phyloP scores from a whole-genome alignment of 202 grass and related monocot genomes.

The Dendrocalamus latiflorus region DNA sequence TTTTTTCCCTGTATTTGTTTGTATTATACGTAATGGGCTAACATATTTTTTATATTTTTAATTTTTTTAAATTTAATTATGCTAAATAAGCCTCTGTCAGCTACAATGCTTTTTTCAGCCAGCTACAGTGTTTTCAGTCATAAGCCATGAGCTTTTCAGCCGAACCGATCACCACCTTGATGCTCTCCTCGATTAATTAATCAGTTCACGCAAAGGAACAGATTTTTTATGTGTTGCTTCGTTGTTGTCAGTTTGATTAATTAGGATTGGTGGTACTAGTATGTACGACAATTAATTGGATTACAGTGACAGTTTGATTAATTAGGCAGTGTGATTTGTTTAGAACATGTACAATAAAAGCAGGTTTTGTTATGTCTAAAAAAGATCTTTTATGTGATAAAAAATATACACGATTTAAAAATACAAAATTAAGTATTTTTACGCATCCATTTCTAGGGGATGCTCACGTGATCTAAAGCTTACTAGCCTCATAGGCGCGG shows the following conservation, averaged over 20 bases:
- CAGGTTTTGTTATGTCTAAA: not conserved
- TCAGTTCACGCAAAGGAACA: not conserved
- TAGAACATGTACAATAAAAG: not conserved
- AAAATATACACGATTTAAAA: not conserved
- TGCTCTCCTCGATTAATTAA: not conserved
- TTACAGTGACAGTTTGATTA: conserved; percentile 2
- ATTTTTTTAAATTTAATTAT: no score
- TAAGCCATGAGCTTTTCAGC: no score
- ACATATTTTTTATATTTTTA: no score
- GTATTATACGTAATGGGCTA: no score
- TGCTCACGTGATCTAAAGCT: not conserved
- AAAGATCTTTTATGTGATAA: not conserved
- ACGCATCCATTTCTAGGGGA: not conserved
- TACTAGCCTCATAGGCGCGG: no score
- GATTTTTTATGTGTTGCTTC: not conserved
- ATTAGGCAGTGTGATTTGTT: not conserved
- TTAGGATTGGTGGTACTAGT: not conserved
- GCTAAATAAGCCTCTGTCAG: no score
- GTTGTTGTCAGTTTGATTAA: not conserved
- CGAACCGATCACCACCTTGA: no score
- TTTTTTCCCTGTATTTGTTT: no score
- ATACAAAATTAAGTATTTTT: not conserved
- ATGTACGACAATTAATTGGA: not conserved
- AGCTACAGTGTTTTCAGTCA: no score
- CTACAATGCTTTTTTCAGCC: no score